Evolutionary conservation across 1,284 basidiomycete genomes (phyloP), one percentile per base, ranked within the genome.

Genomic region (Mycosarcoma mackinlayi): DNA sequence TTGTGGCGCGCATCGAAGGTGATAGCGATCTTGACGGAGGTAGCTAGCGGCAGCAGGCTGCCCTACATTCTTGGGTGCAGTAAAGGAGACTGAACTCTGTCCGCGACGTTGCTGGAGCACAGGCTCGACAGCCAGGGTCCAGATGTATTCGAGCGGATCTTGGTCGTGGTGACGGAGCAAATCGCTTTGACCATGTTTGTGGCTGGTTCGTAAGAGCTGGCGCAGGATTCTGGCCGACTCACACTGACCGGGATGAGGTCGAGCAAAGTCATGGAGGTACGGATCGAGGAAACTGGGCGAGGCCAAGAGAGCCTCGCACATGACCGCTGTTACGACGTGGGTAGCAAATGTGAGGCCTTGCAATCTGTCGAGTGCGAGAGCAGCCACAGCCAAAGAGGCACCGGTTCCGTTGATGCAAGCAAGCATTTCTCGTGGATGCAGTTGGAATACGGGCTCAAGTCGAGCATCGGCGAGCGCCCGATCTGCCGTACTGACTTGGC

Each of bases 231-330:
- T 30, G 19, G 33, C 25, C 8, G 27, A 21, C 14, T 55, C 45
- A 46, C 91, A 85, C 84, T 93, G 92, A 44, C 92, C 92, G 4
- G 91, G 89, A 81, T 93, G 92, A 16, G 92, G 92, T 24, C 92
- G 87, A 14, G 89, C 88, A 37, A 87, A 84, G 52, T 88, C 86
- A 78, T 90, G 89, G 62, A 93, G 91, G 84, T 93, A 93, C 24
- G 41, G 41, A 13, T 55, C 57, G 18, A 60, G 40, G 37, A 33
- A 51, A 30, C 39, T 41, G 23, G 38, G 41, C 27, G 49, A 38
- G 28, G 48, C 57, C 6, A 52, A 31, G 18, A 53, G 44, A 27
- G 50, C 92, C 78, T 93, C 92, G 8, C 89, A 88, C 16, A 91
- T 90, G 86, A 93, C 87, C 2, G 92, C 91, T 0, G 92, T 93